Base-by-base conservation (phyloP, 2,329 filamentous ascomycete genomes). In the Biscogniauxia mediterranea region DNA sequence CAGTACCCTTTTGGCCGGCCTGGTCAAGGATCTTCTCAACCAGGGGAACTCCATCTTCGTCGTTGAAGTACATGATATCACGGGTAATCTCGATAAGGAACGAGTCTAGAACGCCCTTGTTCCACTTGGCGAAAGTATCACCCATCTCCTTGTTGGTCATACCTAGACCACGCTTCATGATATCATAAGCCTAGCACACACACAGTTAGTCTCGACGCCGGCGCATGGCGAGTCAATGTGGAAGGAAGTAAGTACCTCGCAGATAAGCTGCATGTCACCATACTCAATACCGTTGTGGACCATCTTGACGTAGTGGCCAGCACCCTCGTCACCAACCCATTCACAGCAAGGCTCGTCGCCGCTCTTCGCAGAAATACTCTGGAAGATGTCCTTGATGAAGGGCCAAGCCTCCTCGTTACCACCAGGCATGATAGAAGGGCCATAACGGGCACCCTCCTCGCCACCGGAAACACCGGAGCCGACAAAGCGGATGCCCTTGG, bases 231-330 rank as follows among this genome's bases (percentile, higher is more conserved):
- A 26, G 17, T n/a, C 19, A 46, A 32, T 28, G 28, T 38, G 46
- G 28, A 46, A 25, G 46, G 28, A 46, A 25, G n/a, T n/a, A 61
- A 86, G 73, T 82, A 97, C 94, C 89, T 99, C 95, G 81, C 90
- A 96, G 79, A 99, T 99, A 75, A 99, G 87, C 86, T 99, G 95
- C 95, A 99, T 99, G 84, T 99, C 95, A 88, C 95, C 95, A 79
- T 99, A 99, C 84, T 99, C 95, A 74, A 99, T 99, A 87, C 95
- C 95, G 83, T 99, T 99, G 90, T 99, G 95, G 67, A 99, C 95
- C 95, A 99, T 99, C 91, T 99, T 99, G 85, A 99, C 94, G 86
- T 97, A 99, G 89, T 99, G 95, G 73, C 95, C 95, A 82, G 95
- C 92, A 88, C 95, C 95, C 81, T 98, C 93, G 82, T 98, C 95